Evolutionary conservation across 192 early-diverging fungal species (phyloP).

Genomic region (Chytriomyces hyalinus): DNA sequence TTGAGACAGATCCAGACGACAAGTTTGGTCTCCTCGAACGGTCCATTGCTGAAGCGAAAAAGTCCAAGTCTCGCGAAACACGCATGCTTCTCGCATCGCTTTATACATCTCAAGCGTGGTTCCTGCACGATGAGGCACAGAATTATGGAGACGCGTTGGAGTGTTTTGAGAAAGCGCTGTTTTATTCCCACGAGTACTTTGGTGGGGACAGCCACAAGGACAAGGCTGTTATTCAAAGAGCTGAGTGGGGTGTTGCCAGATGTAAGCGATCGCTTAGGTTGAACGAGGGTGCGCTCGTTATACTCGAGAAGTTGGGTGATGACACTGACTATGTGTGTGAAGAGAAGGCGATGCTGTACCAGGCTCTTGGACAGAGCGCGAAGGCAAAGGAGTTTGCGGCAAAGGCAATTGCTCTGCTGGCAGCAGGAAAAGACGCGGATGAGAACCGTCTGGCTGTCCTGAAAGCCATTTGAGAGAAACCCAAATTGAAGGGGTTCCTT

Average conservation of each 20-base stretch:
- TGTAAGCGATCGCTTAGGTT: background rate
- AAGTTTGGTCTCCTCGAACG: background rate
- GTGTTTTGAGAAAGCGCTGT: background rate
- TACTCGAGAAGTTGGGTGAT: background rate
- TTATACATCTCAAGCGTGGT: background rate
- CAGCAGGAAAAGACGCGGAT: background rate
- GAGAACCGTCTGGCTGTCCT: slow-evolving; percentile 10
- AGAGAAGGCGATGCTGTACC: slow-evolving; percentile 14
- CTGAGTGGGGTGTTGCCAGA: slow-evolving; percentile 4
- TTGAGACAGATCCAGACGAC: background rate
- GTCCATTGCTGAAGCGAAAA: background rate
- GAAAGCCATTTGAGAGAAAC: background rate
- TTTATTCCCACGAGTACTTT: background rate
- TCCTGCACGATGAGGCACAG: background rate
- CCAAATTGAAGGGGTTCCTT: too few species aligned
- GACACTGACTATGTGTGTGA: slow-evolving; percentile 19
- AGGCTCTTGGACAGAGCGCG: background rate
- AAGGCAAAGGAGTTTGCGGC: slow-evolving; percentile 5
- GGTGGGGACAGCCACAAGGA: background rate
- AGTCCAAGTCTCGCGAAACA: background rate
- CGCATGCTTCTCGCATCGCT: background rate
- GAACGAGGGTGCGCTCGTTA: background rate
- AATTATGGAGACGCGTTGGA: background rate
- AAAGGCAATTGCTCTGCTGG: slow-evolving; percentile 4
- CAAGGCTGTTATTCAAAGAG: background rate